Evolutionary conservation across 2,329 filamentous ascomycete species (phyloP).

Genomic region (Celoporthe dispersa): DNA sequence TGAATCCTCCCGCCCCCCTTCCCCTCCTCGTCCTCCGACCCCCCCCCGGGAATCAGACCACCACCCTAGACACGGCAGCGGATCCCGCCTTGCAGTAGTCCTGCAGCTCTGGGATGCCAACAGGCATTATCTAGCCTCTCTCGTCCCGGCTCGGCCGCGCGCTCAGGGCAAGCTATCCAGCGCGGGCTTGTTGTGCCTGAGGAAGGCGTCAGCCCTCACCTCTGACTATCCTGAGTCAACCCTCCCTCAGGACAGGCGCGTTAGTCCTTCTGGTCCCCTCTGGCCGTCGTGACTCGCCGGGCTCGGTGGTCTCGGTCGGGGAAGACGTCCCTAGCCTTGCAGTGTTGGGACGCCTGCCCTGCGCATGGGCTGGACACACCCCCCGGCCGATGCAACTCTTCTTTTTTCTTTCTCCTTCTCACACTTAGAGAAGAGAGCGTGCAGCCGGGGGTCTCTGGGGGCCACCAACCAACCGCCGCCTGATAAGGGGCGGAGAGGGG

Average conservation of each 20-base stretch:
- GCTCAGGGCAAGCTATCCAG: conserved; percentile 22
- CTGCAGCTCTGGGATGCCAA: conserved; percentile 20
- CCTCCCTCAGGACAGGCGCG: conserved; percentile 4
- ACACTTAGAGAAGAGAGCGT: neutral
- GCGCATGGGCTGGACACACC: neutral
- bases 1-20: neutral
- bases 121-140: conserved; percentile 18
- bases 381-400: neutral
- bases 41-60: neutral
- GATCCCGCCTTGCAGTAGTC: conserved; percentile 24
- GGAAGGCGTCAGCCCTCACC: conserved; percentile 5
- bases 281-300: neutral
- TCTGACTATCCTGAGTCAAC: conserved; percentile 15
- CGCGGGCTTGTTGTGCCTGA: conserved; percentile 17
- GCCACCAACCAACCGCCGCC: conserved; percentile 9
- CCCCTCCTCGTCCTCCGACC: no score
- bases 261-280: neutral
- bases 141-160: conserved; percentile 17
- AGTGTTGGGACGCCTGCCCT: neutral
- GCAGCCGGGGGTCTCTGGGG: neutral
- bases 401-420: neutral
- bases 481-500: conserved; percentile 9
- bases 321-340: neutral
- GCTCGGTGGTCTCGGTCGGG: neutral
- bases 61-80: conserved; percentile 19